These are phyloP conservation scores for Tolypocladium cylindrosporum DNA, from an alignment of 2,329 filamentous ascomycete genomes.

Conservation along the genomic window DNA sequence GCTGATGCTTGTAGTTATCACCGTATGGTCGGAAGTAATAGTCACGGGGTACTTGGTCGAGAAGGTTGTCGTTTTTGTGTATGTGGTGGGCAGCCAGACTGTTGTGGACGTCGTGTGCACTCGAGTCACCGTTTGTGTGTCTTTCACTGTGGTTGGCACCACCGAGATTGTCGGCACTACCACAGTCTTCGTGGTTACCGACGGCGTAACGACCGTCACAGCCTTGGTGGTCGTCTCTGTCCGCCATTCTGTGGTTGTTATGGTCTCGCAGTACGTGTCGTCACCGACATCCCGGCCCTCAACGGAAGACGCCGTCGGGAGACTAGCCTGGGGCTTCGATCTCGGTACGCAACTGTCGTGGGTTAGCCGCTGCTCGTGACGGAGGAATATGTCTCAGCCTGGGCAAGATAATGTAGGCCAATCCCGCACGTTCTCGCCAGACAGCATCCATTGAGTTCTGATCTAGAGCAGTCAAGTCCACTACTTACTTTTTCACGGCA, in stretches of 20 bases:
- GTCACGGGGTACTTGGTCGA: conserved; percentile 7
- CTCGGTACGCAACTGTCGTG: conserved; percentile 2
- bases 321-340: not conserved
- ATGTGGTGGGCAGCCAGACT: conserved; percentile 8
- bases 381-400: not conserved
- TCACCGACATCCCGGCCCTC: not conserved
- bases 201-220: conserved; percentile 5
- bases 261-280: conserved; percentile 6
- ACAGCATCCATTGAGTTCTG: no score
- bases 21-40: conserved; percentile 7
- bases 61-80: conserved; percentile 4
- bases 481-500: conserved; percentile 5
- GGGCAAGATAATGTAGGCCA: not conserved
- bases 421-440: not conserved
- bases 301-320: no score
- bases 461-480: not conserved
- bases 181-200: conserved; percentile 7
- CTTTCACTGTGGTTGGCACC: conserved; percentile 5
- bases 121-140: conserved; percentile 3
- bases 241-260: conserved; percentile 10
- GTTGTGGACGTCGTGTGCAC: conserved; percentile 6
- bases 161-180: conserved; percentile 3
- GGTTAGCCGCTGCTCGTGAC: not conserved
- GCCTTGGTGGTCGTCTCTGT: conserved; percentile 9
- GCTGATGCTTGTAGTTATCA: conserved; percentile 4